Evolutionary conservation across 371 early-diverging fungal species (phyloP), one percentile per base, ranked within the genome.

Genomic region (Rhizopus stolonifer): DNA sequence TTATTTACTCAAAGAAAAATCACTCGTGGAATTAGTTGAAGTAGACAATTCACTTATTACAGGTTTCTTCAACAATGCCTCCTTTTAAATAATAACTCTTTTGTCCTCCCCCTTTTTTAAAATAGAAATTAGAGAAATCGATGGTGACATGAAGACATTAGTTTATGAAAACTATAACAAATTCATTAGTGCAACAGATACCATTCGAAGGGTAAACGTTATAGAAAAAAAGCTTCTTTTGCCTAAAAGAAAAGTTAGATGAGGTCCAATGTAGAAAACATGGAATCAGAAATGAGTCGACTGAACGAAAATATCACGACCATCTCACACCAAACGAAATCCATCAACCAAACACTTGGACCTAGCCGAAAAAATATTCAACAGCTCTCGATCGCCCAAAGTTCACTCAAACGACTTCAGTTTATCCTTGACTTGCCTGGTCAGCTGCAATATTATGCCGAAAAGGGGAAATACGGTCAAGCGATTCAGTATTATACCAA

Each of bases 111-210:
- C n/a, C n/a, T n/a, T n/a, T n/a, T n/a, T 18, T 49, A 52, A 36
- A 13, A 8, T 54, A 79, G 92, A 91, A 46, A 86, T 92, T 43
- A 77, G 90, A 55, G 86, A 93, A 49, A 83, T 96, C 54, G 94
- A 96, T 57, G 91, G 93, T n/a, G 92, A 92, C 33, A 92, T 94
- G 92, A 95, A 96, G 64, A 94, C 96, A 0, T 75, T 96, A 17
- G 97, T 96, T 1, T 96, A 96, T 61, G 94, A 95, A 68, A 96
- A 96, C 77, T 96, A 96, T 57, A 89, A 79, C 81, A 93, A 93
- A 74, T 95, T 96, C 58, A 92, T 95, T 45, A 85, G 87, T 39
- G 97, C 97, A 1, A 91, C 94, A 1, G 94, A 94, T 53, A 93
- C 96, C 1, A 91, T 96, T 32, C 66, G 82, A 48, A 85, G 83